These are phyloP conservation scores for Maudiozyma serrabonitensis DNA, from an alignment of 805 yeast genomes.

Conservation along the genomic window DNA sequence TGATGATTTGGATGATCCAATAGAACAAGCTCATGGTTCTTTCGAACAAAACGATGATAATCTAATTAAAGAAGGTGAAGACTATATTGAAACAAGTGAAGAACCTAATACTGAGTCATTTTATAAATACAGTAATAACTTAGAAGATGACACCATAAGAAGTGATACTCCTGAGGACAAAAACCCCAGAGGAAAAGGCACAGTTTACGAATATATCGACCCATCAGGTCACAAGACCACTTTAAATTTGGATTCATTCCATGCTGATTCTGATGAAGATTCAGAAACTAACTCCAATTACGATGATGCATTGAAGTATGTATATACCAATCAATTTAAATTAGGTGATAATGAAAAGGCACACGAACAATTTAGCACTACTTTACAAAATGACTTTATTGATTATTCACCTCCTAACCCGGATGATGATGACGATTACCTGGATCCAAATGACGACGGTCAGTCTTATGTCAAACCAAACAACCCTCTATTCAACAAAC, in stretches of 20 bases:
- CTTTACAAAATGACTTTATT: neutral
- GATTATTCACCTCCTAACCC: slow-evolving; percentile 23
- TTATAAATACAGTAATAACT: neutral
- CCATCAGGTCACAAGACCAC: slow-evolving; percentile 63
- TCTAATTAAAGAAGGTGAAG: slow-evolving; percentile 12
- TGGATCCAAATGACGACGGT: slow-evolving; percentile 77
- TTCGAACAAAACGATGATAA: slow-evolving; percentile 64
- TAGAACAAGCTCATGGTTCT: neutral
- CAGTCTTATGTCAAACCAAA: slow-evolving; percentile 55
- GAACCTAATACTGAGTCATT: neutral
- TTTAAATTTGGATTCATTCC: slow-evolving; percentile 39
- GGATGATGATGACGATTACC: slow-evolving; percentile 54
- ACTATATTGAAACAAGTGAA: neutral
- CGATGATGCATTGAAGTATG: slow-evolving; percentile 8
- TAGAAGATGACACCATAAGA: slow-evolving; percentile 10
- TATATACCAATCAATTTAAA: slow-evolving; percentile 38
- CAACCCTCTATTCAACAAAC: slow-evolving; percentile 45
- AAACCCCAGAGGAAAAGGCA: slow-evolving; percentile 29
- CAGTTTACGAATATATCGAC: slow-evolving; percentile 56
- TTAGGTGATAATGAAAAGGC: slow-evolving; percentile 25
- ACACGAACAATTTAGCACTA: neutral
- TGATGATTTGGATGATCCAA: slow-evolving; percentile 14
- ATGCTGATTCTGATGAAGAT: slow-evolving; percentile 27
- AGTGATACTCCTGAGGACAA: slow-evolving; percentile 46
- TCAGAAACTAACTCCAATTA: slow-evolving; percentile 40